These are phyloP conservation scores for Hibiscus tridactylites DNA, from an alignment of 345 rosid genomes.

Conservation along the genomic window DNA sequence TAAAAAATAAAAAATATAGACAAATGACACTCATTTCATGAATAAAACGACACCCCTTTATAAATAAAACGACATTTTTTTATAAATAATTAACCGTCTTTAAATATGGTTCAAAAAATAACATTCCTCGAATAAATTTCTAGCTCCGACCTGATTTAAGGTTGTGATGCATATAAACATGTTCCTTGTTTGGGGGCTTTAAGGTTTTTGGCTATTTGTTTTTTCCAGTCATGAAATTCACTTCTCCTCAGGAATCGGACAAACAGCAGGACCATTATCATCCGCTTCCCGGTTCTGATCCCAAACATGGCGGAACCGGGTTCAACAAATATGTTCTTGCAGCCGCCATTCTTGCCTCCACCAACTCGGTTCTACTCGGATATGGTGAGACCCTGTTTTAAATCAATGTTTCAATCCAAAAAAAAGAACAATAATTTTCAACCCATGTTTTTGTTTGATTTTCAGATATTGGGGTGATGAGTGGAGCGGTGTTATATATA, in stretches of 20 bases:
- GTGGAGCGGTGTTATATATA: conserved; percentile 52
- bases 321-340: conserved; percentile 46
- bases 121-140: too few species aligned
- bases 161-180: not conserved
- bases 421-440: too few species aligned
- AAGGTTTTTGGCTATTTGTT: conserved; percentile 6
- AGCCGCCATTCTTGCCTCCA: conserved; percentile 48
- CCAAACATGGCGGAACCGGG: conserved; percentile 1
- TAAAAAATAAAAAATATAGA: too few species aligned
- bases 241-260: conserved; percentile 15
- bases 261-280: conserved; percentile 9
- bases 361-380: conserved; percentile 48
- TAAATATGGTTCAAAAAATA: too few species aligned
- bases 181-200: not conserved
- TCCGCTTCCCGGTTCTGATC: conserved; percentile 18
- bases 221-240: conserved; percentile 21
- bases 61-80: too few species aligned
- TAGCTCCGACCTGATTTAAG: too few species aligned
- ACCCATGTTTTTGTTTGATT: not conserved
- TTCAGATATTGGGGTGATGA: conserved; percentile 60
- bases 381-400: conserved; percentile 35
- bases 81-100: too few species aligned
- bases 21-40: too few species aligned
- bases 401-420: not conserved
- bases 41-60: too few species aligned